phyloP scores from a whole-genome alignment of 225 moss, liverwort and hornwort species.

The Pseudoscleropodium purum region DNA sequence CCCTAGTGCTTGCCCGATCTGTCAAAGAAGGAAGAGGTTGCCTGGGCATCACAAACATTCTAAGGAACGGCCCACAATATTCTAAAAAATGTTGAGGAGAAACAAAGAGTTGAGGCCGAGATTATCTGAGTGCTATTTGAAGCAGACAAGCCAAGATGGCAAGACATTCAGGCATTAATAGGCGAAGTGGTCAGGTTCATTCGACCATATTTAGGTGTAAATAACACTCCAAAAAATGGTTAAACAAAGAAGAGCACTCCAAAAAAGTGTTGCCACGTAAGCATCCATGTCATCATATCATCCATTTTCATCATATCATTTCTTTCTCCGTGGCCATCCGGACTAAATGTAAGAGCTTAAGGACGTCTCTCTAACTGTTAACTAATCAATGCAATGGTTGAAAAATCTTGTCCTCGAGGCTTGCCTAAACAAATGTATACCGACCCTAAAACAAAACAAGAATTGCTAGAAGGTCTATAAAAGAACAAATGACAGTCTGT shows the following conservation, averaged over 20 bases:
- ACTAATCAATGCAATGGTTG: neutral
- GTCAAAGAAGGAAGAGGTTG: neutral
- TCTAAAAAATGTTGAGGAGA: neutral
- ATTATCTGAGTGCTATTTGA: neutral
- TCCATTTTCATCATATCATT: neutral
- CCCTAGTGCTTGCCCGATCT: constrained; percentile 55
- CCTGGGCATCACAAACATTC: neutral
- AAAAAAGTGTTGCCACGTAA: neutral
- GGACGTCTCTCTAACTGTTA: neutral
- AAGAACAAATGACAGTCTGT: neutral
- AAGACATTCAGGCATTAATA: neutral
- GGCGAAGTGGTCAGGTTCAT: neutral
- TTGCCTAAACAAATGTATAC: neutral
- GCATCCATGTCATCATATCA: neutral
- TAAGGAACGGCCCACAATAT: neutral
- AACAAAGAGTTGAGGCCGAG: neutral
- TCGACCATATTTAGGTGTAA: neutral
- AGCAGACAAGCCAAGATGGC: neutral
- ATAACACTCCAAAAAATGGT: neutral
- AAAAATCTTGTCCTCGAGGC: neutral
- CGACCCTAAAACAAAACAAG: neutral
- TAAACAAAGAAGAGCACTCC: neutral
- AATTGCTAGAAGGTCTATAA: neutral
- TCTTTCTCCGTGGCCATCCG: neutral
- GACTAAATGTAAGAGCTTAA: neutral